Conservation (phyloP, 768 basidiomycete species). For the Psilocybe azurescens region DNA sequence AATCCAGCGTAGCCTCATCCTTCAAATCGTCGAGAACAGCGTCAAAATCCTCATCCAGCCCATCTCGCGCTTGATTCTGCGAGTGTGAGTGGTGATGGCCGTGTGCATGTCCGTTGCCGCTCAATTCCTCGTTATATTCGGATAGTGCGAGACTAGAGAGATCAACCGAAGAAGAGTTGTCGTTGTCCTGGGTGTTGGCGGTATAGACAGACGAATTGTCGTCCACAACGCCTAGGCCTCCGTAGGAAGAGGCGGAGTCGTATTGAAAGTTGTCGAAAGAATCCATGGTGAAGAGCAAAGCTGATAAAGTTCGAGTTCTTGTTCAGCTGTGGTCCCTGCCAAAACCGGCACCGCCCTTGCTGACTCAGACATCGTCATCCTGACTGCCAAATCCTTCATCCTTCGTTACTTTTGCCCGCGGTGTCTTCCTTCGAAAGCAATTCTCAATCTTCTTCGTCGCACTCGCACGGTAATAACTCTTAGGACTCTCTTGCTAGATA, state of each 20-base stretch:
- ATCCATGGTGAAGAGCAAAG: slow-evolving; percentile 57
- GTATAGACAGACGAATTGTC: slow-evolving; percentile 86
- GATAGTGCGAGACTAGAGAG: slow-evolving; percentile 69
- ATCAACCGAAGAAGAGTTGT: slow-evolving; percentile 61
- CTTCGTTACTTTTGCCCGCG: neutral
- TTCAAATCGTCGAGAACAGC: slow-evolving; percentile 89
- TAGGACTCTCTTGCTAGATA: too few relatives aligned
- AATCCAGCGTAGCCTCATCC: slow-evolving; percentile 76
- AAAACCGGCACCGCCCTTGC: slow-evolving; percentile 19
- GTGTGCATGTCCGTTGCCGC: slow-evolving; percentile 41
- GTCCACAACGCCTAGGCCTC: slow-evolving; percentile 74
- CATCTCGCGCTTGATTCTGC: slow-evolving; percentile 32
- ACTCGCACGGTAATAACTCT: too few relatives aligned
- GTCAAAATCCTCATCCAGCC: slow-evolving; percentile 86
- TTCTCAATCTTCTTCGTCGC: too few relatives aligned
- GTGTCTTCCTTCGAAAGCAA: too few relatives aligned
- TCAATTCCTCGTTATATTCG: slow-evolving; percentile 54
- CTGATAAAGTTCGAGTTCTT: neutral
- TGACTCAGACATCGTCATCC: slow-evolving; percentile 11
- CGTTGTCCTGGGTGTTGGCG: slow-evolving; percentile 62
- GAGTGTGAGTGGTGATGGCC: slow-evolving; percentile 36
- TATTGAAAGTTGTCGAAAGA: slow-evolving; percentile 88
- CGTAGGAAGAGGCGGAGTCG: slow-evolving; percentile 83
- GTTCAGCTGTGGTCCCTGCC: slow-evolving; percentile 3
- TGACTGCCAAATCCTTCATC: neutral